Evolutionary conservation across 140 eudicot species (phyloP).

Genomic region (Stevia rebaudiana): DNA sequence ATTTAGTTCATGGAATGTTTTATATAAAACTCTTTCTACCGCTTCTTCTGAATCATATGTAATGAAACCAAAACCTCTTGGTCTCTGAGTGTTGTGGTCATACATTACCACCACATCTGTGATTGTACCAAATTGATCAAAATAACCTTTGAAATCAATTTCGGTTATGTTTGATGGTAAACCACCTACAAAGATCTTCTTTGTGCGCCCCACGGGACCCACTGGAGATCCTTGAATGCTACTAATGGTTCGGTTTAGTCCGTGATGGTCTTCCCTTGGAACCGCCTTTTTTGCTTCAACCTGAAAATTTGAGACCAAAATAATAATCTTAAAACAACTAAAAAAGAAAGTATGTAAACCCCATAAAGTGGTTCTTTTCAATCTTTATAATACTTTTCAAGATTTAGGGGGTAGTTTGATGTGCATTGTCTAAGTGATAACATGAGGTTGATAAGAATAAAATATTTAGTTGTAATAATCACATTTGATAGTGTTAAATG

Average conservation of each 20-base stretch:
- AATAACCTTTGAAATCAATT: slow-evolving; percentile 62
- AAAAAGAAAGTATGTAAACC: neutral
- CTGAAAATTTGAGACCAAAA: slow-evolving; percentile 29
- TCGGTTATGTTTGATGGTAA: slow-evolving; percentile 78
- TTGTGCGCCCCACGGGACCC: slow-evolving; percentile 62
- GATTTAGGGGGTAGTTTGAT: neutral
- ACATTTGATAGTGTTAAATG: neutral
- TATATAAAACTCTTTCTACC: slow-evolving; percentile 59
- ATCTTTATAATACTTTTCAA: slow-evolving; percentile 5
- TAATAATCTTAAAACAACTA: neutral
- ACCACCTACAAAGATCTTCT: slow-evolving; percentile 91
- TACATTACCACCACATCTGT: slow-evolving; percentile 84
- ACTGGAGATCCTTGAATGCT: slow-evolving; percentile 69
- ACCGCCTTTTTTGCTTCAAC: slow-evolving; percentile 95
- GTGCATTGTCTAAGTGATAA: neutral
- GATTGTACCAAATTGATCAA: slow-evolving; percentile 75
- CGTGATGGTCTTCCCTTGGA: slow-evolving; percentile 83
- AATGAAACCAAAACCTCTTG: slow-evolving; percentile 87
- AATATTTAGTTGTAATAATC: neutral
- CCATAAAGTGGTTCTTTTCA: neutral
- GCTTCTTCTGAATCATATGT: slow-evolving; percentile 79
- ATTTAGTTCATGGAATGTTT: slow-evolving; percentile 70
- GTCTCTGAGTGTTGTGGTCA: slow-evolving; percentile 85
- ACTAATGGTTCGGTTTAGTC: slow-evolving; percentile 38
- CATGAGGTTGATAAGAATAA: neutral